phyloP scores from a whole-genome alignment of 192 early-diverging fungal species.

The Coemansia reversa region DNA sequence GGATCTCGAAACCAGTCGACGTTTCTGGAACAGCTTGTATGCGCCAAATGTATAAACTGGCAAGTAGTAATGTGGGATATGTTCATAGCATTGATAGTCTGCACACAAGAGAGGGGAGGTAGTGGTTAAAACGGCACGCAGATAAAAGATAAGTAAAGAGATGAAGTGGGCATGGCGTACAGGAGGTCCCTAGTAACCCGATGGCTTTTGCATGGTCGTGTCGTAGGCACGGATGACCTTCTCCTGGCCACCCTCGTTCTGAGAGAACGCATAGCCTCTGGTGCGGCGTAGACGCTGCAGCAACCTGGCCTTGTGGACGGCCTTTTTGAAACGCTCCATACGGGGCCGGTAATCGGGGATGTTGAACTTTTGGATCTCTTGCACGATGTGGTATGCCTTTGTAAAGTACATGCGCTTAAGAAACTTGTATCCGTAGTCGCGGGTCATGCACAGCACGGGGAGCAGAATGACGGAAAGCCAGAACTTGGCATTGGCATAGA shows the following conservation, averaged over 20 bases:
- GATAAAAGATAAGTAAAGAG: not conserved
- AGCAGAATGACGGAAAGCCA: constrained; percentile 87
- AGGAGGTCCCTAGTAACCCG: constrained; percentile 43
- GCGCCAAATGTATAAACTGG: too few species aligned
- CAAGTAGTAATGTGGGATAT: too few species aligned
- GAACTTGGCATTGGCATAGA: constrained; percentile 71
- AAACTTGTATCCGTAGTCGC: constrained; percentile 95
- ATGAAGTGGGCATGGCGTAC: constrained; percentile 1
- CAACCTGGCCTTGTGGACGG: constrained; percentile 94
- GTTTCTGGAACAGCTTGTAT: too few species aligned
- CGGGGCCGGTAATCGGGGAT: constrained; percentile 97
- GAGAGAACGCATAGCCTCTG: constrained; percentile 96
- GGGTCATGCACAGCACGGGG: constrained; percentile 78
- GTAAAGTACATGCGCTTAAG: constrained; percentile 78
- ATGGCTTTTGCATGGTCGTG: constrained; percentile 68
- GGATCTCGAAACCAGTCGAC: too few species aligned
- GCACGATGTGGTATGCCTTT: constrained; percentile 90
- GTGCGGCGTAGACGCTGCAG: constrained; percentile 90
- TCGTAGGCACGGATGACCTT: constrained; percentile 77
- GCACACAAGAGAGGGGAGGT: too few species aligned
- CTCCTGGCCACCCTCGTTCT: constrained; percentile 93
- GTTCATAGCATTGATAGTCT: too few species aligned
- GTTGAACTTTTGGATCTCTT: constrained; percentile 99
- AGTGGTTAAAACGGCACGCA: too few species aligned
- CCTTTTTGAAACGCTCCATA: constrained; percentile 98